phyloP scores from a whole-genome alignment of 352 stramenopile genomes.

The Phytophthora boehmeriae region DNA sequence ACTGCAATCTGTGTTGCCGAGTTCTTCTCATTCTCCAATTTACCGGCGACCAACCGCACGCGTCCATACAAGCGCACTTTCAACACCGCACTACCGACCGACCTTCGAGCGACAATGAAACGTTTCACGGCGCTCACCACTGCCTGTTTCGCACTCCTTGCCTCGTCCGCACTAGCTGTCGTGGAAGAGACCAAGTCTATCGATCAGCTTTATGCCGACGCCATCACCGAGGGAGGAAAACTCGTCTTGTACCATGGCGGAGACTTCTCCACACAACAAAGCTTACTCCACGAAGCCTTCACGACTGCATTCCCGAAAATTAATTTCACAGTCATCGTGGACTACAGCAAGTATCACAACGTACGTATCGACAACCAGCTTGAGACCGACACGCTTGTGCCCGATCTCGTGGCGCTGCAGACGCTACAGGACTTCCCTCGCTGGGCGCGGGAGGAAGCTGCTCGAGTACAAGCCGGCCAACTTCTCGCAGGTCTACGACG shows the following conservation, averaged over 20 bases:
- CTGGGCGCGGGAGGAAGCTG: conserved; percentile 48
- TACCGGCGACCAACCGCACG: background rate
- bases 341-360: conserved; percentile 65
- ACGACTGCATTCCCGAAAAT: conserved; percentile 45
- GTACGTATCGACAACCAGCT: conserved; percentile 70
- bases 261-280: conserved; percentile 38
- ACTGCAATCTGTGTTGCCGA: no score
- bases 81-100: background rate
- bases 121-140: conserved; percentile 11
- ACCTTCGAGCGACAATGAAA: conserved; percentile 11
- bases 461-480: conserved; percentile 58
- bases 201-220: conserved; percentile 52
- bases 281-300: conserved; percentile 30
- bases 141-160: conserved; percentile 15
- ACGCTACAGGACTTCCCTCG: conserved; percentile 63
- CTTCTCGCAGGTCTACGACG: conserved; percentile 58
- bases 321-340: conserved; percentile 65
- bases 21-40: conserved; percentile 20
- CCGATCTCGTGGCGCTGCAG: conserved; percentile 50
- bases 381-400: conserved; percentile 47
- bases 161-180: conserved; percentile 10
- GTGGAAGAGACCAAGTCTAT: conserved; percentile 53
- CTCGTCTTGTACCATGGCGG: conserved; percentile 52
- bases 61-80: background rate
- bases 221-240: conserved; percentile 57